Percentiles rank a stretch among this genome's conserved stretches.
phyloP scores from a whole-genome alignment of 177 flowering plant species.

The Vitis hybrid region DNA sequence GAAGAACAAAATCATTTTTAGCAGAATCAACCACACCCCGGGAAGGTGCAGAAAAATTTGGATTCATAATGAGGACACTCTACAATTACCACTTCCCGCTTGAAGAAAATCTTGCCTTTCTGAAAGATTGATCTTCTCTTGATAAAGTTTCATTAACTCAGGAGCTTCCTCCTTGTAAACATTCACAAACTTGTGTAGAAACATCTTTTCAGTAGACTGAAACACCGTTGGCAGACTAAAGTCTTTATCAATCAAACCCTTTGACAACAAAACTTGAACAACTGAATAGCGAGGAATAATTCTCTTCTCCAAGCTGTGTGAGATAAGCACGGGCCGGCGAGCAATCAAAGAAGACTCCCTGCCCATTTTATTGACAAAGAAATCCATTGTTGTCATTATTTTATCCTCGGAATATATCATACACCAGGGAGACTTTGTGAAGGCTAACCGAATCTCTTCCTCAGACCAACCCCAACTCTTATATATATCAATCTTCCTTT shows the following conservation, averaged over 20 bases:
- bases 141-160: no score
- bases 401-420: constrained; percentile 15
- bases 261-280: constrained; percentile 8
- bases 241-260: constrained; percentile 10
- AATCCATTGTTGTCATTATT: constrained; percentile 10
- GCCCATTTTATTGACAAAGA: constrained; percentile 15
- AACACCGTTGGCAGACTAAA: neutral
- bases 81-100: no score
- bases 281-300: constrained; percentile 17
- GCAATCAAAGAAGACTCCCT: constrained; percentile 2
- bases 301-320: constrained; percentile 16
- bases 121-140: no score
- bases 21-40: no score
- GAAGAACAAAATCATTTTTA: no score
- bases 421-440: constrained; percentile 10
- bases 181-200: constrained; percentile 3
- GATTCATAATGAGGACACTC: no score
- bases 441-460: constrained; percentile 11
- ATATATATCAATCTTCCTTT: constrained; percentile 9
- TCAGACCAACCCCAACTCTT: constrained; percentile 27
- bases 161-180: no score
- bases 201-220: neutral
- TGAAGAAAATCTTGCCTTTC: no score
- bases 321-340: neutral
- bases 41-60: no score